phyloP scores from a whole-genome alignment of 108 stramenopile genomes.

The Fistulifera pelliculosa region DNA sequence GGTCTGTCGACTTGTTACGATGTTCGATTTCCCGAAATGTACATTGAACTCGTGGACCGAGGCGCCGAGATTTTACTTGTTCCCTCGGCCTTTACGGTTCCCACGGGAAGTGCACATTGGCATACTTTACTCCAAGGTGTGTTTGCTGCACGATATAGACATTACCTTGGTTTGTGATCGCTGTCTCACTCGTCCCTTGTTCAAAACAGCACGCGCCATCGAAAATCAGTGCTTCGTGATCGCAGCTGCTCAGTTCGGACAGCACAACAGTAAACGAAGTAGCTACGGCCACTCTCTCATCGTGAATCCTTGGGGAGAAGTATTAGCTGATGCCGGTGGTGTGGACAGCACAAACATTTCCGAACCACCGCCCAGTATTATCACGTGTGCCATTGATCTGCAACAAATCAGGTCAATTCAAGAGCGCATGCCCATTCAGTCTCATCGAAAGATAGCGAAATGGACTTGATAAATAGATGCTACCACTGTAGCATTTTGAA shows the following conservation, averaged over 20 bases:
- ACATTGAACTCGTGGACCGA: slow-evolving; percentile 38
- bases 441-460: slow-evolving; percentile 41
- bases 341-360: slow-evolving; percentile 14
- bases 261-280: slow-evolving; percentile 73
- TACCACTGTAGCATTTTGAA: background rate
- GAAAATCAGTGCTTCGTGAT: slow-evolving; percentile 94
- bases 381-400: slow-evolving; percentile 57
- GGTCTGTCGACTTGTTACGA: slow-evolving; percentile 95
- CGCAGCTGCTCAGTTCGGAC: slow-evolving; percentile 92
- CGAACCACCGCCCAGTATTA: slow-evolving; percentile 38
- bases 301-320: slow-evolving; percentile 70
- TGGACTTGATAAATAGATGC: background rate
- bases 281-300: slow-evolving; percentile 40
- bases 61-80: slow-evolving; percentile 81
- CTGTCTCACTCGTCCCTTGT: slow-evolving; percentile 15
- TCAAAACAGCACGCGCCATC: slow-evolving; percentile 84
- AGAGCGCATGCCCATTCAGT: slow-evolving; percentile 73
- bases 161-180: slow-evolving; percentile 2
- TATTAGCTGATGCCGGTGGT: slow-evolving; percentile 49
- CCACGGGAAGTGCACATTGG: slow-evolving; percentile 97
- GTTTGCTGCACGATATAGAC: slow-evolving; percentile 8
- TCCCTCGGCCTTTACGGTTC: slow-evolving; percentile 92
- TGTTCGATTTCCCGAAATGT: slow-evolving; percentile 91
- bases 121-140: slow-evolving; percentile 77
- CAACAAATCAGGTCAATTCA: slow-evolving; percentile 38